Conservation (phyloP, 345 rosid genomes). For the Trapa incisa region DNA sequence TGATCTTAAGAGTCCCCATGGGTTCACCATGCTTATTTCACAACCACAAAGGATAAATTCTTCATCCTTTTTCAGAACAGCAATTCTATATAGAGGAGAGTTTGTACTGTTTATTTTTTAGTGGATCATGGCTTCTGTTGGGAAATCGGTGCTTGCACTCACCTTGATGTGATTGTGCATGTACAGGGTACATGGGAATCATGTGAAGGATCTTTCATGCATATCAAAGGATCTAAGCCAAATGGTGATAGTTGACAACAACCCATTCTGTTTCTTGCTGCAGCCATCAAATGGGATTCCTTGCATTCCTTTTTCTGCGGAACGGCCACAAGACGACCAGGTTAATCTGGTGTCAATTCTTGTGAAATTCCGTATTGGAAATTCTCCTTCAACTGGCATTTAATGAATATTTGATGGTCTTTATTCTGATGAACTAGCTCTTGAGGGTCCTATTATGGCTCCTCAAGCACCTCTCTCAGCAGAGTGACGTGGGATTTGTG, state of each 20-base stretch:
- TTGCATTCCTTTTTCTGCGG: slow-evolving; percentile 79
- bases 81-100: background rate
- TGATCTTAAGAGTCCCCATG: background rate
- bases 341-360: slow-evolving; percentile 14
- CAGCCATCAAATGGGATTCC: slow-evolving; percentile 97
- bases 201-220: slow-evolving; percentile 85
- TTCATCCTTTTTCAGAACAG: background rate
- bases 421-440: slow-evolving; percentile 38
- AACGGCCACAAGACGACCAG: slow-evolving; percentile 65
- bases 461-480: slow-evolving; percentile 64
- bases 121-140: background rate
- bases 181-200: slow-evolving; percentile 66
- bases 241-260: slow-evolving; percentile 84
- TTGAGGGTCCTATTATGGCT: slow-evolving; percentile 39
- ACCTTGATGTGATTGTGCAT: background rate
- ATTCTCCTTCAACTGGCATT: background rate
- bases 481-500: slow-evolving; percentile 63
- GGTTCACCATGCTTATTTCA: background rate
- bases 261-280: slow-evolving; percentile 90
- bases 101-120: background rate
- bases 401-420: background rate
- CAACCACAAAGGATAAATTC: background rate
- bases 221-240: slow-evolving; percentile 60
- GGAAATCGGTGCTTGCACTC: background rate
- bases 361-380: background rate